These are phyloP conservation scores for Pseudogymnoascus sp. DNA, from an alignment of 2,329 filamentous ascomycete species.

Conservation along the genomic window DNA sequence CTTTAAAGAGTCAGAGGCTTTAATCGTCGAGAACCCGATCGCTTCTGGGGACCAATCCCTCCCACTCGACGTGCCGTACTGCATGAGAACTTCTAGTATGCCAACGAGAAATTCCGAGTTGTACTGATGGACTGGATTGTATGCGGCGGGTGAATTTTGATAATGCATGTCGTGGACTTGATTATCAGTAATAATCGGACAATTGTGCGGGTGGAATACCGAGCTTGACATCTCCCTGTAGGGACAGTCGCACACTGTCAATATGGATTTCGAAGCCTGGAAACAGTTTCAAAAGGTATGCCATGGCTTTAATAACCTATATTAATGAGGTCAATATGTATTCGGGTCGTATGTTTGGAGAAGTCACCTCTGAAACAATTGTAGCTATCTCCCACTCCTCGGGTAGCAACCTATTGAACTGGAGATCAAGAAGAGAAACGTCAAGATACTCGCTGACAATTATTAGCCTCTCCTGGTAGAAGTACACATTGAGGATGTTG, in stretches of 20 bases:
- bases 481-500: slow-evolving; percentile 15
- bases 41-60: neutral
- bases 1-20: neutral
- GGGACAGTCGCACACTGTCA: neutral
- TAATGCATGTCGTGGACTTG: slow-evolving; percentile 13
- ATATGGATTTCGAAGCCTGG: neutral
- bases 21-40: neutral
- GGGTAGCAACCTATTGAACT: slow-evolving; percentile 11
- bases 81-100: neutral
- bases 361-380: slow-evolving; percentile 14
- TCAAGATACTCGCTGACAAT: slow-evolving; percentile 14
- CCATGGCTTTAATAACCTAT: slow-evolving; percentile 16
- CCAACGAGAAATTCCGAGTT: neutral
- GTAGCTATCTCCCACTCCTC: slow-evolving; percentile 18
- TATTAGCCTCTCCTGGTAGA: slow-evolving; percentile 11
- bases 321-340: neutral
- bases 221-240: slow-evolving; percentile 16
- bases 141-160: slow-evolving; percentile 12
- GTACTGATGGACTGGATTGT: neutral
- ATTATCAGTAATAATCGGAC: slow-evolving; percentile 5
- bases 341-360: neutral
- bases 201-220: slow-evolving; percentile 8
- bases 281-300: slow-evolving; percentile 9
- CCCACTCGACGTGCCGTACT: neutral
- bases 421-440: slow-evolving; percentile 13